Evolutionary conservation across 352 stramenopile species (phyloP), one percentile per base, ranked within the genome.

Genomic region (Pythium folliculosum): DNA sequence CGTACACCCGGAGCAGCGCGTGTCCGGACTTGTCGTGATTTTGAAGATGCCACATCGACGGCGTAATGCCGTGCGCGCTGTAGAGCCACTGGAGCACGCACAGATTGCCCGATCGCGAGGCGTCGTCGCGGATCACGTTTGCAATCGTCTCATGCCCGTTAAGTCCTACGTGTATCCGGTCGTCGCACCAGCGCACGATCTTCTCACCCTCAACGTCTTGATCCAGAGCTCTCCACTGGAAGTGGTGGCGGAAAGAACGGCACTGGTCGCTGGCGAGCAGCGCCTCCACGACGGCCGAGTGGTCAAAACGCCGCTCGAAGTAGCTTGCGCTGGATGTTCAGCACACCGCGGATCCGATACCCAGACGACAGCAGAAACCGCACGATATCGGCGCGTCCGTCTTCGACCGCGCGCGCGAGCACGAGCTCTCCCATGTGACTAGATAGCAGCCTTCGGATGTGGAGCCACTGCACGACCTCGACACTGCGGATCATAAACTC

Each of bases 41-140:
- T 19, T 48, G 52, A 6, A 59, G n/a, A 59, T 59, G 52, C 52
- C 52, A 59, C 52, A 59, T 13, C 30, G 52, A 59, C 19, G 52
- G 52, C 17, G 8, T 19, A 2, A 47, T 40, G 19, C n/a, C 35
- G 19, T 59, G 52, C 8, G 6, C 13, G 3, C 8, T 10, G 19
- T 59, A 23, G 19, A 59, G 52, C 52, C 52, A 47, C 21, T 47
- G 52, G 6, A 59, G 52, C 0, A 59, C 35, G 17, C n/a, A 30
- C 7, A 45, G n/a, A 12, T 59, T 47, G 30, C 52, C 52, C n/a
- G 35, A 6, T 12, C 35, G 52, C 35, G 52, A 59, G 8, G 52
- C 52, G 19, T 59, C 52, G 3, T 7, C 25, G 9, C 52, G 21
- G 19, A 59, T 21, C 2, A 47, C 52, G 32, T 59, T 32, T 17